Conservation (phyloP, 306 rosid genomes). For the Albizia julibrissin region DNA sequence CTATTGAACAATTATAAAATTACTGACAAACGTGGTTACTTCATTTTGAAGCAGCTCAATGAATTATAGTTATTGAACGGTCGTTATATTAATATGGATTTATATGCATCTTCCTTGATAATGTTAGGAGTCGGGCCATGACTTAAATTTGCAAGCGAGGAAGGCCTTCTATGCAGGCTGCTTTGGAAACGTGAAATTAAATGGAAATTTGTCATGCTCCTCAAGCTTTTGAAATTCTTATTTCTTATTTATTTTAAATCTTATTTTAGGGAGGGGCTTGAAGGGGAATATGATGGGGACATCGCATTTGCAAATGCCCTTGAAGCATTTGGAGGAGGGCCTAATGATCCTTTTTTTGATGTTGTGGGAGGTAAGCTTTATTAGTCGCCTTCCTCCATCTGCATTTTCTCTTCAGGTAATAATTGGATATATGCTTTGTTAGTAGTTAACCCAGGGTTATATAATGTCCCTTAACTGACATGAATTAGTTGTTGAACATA, state of each 20-base stretch:
- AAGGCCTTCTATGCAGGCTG: neutral
- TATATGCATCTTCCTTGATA: neutral
- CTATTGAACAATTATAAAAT: neutral
- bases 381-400: constrained; percentile 7
- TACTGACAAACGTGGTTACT: neutral
- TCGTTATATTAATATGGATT: neutral
- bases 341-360: constrained; percentile 85
- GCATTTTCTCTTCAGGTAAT: constrained; percentile 16
- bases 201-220: neutral
- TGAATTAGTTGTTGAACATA: constrained; percentile 14
- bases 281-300: constrained; percentile 86
- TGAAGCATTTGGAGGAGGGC: constrained; percentile 95
- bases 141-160: neutral
- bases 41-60: constrained; percentile 6
- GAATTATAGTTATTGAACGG: neutral
- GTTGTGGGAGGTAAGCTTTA: constrained; percentile 81
- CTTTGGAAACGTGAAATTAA: constrained; percentile 8
- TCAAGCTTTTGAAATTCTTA: constrained; percentile 14
- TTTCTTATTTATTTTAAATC: constrained; percentile 10
- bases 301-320: constrained; percentile 83
- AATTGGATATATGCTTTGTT: neutral
- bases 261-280: constrained; percentile 82
- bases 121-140: neutral
- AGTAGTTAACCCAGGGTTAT: constrained; percentile 4
- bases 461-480: neutral